Percentiles rank a stretch among this genome's conserved stretches.
Evolutionary conservation across 1,284 basidiomycete genomes (phyloP).

Genomic region (Schizophyllum commune): DNA sequence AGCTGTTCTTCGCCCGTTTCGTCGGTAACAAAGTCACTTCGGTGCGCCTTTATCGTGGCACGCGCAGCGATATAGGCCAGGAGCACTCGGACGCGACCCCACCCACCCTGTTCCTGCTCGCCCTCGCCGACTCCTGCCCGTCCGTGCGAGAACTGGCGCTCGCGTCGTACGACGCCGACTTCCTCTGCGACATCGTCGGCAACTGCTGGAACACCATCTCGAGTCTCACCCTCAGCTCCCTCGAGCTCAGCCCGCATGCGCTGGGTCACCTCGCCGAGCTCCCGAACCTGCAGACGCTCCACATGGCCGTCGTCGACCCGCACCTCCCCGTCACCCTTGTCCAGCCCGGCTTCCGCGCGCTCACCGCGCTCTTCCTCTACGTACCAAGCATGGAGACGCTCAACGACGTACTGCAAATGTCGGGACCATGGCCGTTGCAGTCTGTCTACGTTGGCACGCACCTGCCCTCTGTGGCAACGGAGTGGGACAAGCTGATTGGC

Average conservation of each 20-base stretch:
- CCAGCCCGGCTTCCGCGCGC: neutral
- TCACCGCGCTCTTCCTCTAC: neutral
- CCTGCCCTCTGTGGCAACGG: neutral
- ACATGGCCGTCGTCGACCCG: neutral
- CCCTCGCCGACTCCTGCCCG: neutral
- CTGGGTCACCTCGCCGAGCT: neutral
- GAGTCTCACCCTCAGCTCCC: neutral
- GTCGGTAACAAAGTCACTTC: neutral
- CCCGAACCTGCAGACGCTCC: neutral
- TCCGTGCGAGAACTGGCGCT: neutral
- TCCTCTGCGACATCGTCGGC: neutral
- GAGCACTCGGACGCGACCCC: neutral
- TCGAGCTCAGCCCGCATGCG: neutral
- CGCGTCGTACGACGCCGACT: neutral
- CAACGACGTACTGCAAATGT: neutral
- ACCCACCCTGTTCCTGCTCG: neutral
- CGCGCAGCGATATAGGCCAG: neutral
- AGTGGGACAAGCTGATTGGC: neutral
- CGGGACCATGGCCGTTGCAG: neutral
- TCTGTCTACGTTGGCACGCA: neutral
- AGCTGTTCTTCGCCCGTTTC: neutral
- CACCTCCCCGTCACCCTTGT: neutral
- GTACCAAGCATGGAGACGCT: neutral
- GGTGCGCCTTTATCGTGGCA: neutral
- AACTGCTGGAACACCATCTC: neutral